Conservation (phyloP, 371 early-diverging fungal genomes). For the Mortierella sp. region DNA sequence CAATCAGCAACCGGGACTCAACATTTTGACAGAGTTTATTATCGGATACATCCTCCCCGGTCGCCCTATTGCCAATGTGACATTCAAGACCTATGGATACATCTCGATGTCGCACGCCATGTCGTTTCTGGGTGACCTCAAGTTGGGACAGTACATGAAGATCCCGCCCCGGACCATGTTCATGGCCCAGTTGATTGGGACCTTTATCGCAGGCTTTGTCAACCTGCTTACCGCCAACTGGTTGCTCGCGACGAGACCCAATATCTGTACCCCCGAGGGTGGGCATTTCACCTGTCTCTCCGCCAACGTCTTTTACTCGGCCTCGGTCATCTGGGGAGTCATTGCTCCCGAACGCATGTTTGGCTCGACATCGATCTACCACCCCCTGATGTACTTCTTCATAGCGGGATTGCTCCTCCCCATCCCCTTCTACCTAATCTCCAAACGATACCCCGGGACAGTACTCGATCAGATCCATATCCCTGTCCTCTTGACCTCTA, state of each 20-base stretch:
- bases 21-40: constrained; percentile 78
- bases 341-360: constrained; percentile 81
- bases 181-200: constrained; percentile 71
- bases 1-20: constrained; percentile 78
- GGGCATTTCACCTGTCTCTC: constrained; percentile 70
- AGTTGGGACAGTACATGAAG: constrained; percentile 77
- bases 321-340: constrained; percentile 70
- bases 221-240: constrained; percentile 72
- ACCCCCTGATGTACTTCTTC: constrained; percentile 67
- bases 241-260: constrained; percentile 67
- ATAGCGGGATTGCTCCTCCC: constrained; percentile 72
- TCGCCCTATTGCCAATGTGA: constrained; percentile 59
- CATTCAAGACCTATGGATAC: constrained; percentile 67
- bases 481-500: constrained; percentile 60
- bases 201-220: constrained; percentile 72
- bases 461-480: constrained; percentile 51
- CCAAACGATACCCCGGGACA: constrained; percentile 48
- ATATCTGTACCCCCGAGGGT: constrained; percentile 69
- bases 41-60: constrained; percentile 75
- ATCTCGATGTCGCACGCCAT: constrained; percentile 68
- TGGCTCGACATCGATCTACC: constrained; percentile 72
- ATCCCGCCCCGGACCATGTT: constrained; percentile 81
- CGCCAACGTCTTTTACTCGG: constrained; percentile 54
- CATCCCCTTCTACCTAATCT: constrained; percentile 61
- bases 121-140: constrained; percentile 62